Conservation (phyloP, 2,329 filamentous ascomycete genomes). For the Aspergillus versicolor region DNA sequence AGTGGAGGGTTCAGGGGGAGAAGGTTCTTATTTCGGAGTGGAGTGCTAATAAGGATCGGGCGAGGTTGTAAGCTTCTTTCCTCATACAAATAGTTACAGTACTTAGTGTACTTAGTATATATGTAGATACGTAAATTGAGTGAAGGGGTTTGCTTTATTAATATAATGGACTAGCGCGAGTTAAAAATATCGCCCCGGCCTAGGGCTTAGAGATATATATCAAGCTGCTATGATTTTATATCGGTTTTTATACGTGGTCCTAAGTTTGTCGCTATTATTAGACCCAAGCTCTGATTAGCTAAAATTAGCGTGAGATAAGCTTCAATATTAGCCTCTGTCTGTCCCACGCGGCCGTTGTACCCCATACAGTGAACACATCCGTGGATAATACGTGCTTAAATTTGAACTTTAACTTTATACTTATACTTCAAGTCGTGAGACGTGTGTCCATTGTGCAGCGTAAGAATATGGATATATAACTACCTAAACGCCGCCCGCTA, state of each 20-base stretch:
- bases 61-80: constrained; percentile 17
- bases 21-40: constrained; percentile 31
- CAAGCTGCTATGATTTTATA: too few relatives aligned
- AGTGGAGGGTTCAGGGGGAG: constrained; percentile 38
- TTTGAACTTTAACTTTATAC: not conserved
- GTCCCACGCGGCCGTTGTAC: too few relatives aligned
- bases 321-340: too few relatives aligned
- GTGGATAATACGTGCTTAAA: not conserved
- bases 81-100: too few relatives aligned
- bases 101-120: not conserved
- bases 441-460: not conserved
- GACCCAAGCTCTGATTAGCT: too few relatives aligned
- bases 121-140: not conserved
- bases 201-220: too few relatives aligned
- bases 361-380: too few relatives aligned
- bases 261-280: too few relatives aligned
- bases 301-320: too few relatives aligned
- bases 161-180: not conserved
- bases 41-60: constrained; percentile 21
- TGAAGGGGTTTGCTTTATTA: too few relatives aligned
- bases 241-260: too few relatives aligned
- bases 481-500: not conserved
- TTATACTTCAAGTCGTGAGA: not conserved
- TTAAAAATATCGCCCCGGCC: not conserved
- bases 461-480: not conserved